Conservation (phyloP, 305 asterid genomes). For the Petunia hybrid region DNA sequence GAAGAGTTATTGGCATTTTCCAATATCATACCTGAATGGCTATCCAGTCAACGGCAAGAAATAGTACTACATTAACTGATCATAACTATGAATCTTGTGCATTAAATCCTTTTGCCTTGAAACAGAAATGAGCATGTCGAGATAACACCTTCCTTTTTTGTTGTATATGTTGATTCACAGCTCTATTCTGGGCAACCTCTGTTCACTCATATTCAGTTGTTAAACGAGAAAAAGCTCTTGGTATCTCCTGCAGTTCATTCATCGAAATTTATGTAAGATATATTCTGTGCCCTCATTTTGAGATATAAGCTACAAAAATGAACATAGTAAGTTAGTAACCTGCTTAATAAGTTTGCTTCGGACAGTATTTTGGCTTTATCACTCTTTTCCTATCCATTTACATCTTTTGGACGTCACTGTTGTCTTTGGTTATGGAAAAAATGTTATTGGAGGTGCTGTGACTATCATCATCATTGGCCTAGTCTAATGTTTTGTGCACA, state of each 20-base stretch:
- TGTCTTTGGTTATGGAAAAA: neutral
- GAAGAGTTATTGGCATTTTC: slow-evolving; percentile 78
- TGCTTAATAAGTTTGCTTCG: neutral
- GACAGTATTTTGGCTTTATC: neutral
- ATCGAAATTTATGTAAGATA: slow-evolving; percentile 69
- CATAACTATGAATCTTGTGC: slow-evolving; percentile 26
- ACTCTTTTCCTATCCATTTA: neutral
- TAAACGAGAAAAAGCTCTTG: slow-evolving; percentile 66
- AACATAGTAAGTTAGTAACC: neutral
- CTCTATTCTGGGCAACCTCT: slow-evolving; percentile 71
- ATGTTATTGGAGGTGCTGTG: slow-evolving; percentile 27
- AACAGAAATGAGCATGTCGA: slow-evolving; percentile 29
- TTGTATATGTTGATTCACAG: slow-evolving; percentile 48
- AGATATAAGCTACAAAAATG: neutral
- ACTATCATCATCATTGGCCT: slow-evolving; percentile 31
- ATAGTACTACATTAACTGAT: slow-evolving; percentile 54
- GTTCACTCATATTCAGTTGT: slow-evolving; percentile 69
- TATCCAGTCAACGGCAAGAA: slow-evolving; percentile 68
- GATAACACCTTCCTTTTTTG: neutral
- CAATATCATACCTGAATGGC: slow-evolving; percentile 90
- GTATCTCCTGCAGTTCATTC: slow-evolving; percentile 80
- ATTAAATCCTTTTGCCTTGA: slow-evolving; percentile 29
- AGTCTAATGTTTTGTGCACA: slow-evolving; percentile 45
- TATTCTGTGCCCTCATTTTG: neutral
- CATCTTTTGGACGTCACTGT: neutral